Evolutionary conservation across 208 protist species (phyloP).

Genomic region (Tetramitus jugosus): DNA sequence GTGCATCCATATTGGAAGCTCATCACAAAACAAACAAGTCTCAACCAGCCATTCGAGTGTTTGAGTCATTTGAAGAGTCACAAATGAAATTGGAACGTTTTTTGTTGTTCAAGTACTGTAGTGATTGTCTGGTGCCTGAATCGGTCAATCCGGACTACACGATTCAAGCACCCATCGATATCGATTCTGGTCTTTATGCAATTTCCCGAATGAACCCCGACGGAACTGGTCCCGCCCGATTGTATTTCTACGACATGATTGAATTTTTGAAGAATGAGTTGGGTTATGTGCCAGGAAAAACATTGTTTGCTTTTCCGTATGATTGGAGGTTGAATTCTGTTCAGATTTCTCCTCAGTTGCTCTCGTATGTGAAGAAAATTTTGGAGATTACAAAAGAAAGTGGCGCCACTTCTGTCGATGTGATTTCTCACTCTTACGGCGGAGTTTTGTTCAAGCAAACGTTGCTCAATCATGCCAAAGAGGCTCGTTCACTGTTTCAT

Average conservation of each 20-base stretch:
- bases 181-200: neutral
- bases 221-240: neutral
- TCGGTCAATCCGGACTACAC: neutral
- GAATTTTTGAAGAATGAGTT: neutral
- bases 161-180: neutral
- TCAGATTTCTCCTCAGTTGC: neutral
- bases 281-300: neutral
- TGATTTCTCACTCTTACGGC: constrained; percentile 7
- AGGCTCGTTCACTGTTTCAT: neutral
- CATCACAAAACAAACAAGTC: neutral
- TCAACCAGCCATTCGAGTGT: neutral
- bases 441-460: neutral
- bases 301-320: constrained; percentile 12
- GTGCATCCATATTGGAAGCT: neutral
- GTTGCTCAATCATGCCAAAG: neutral
- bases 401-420: neutral
- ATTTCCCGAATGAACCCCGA: neutral
- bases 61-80: neutral
- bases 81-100: neutral
- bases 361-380: neutral
- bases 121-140: neutral
- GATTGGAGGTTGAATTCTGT: neutral
- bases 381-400: neutral
- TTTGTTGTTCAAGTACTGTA: neutral
- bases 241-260: constrained; percentile 17